These are phyloP conservation scores for Hirschioporus abietinus DNA, from an alignment of 768 basidiomycete genomes.

Conservation along the genomic window DNA sequence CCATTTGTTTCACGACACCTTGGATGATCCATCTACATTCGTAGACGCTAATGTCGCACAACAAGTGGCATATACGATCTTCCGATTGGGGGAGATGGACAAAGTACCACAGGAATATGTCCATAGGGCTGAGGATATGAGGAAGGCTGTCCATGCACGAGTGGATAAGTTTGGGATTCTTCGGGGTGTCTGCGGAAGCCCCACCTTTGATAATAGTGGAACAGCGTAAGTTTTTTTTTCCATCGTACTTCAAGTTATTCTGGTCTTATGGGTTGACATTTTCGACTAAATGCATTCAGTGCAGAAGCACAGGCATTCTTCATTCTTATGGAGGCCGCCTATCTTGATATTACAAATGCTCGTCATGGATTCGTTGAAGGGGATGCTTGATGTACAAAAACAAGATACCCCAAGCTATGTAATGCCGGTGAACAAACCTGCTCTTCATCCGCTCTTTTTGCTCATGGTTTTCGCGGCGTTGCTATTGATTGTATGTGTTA, in stretches of 20 bases:
- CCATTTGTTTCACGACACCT: slow-evolving; percentile 19
- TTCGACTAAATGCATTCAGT: neutral
- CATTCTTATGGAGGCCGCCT: neutral
- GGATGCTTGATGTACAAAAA: no score
- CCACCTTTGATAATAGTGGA: slow-evolving; percentile 17
- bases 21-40: slow-evolving; percentile 18
- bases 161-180: slow-evolving; percentile 21
- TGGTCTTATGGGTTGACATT: neutral
- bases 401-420: neutral
- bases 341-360: neutral
- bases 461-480: neutral
- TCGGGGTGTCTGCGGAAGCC: slow-evolving; percentile 21
- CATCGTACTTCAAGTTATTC: neutral
- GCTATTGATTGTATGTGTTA: neutral
- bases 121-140: slow-evolving; percentile 11
- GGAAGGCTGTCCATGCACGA: slow-evolving; percentile 13
- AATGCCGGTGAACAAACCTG: neutral
- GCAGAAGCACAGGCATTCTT: neutral
- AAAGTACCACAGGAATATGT: slow-evolving; percentile 12
- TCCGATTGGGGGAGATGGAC: slow-evolving; percentile 6
- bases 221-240: slow-evolving; percentile 10
- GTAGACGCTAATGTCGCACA: slow-evolving; percentile 21
- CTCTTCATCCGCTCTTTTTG: neutral
- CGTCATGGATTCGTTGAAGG: no score
- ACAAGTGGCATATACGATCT: slow-evolving; percentile 19